Percentiles rank a stretch among this genome's conserved stretches.
These are phyloP conservation scores for Lepidium didymum DNA, from an alignment of 345 rosid species.

Conservation along the genomic window DNA sequence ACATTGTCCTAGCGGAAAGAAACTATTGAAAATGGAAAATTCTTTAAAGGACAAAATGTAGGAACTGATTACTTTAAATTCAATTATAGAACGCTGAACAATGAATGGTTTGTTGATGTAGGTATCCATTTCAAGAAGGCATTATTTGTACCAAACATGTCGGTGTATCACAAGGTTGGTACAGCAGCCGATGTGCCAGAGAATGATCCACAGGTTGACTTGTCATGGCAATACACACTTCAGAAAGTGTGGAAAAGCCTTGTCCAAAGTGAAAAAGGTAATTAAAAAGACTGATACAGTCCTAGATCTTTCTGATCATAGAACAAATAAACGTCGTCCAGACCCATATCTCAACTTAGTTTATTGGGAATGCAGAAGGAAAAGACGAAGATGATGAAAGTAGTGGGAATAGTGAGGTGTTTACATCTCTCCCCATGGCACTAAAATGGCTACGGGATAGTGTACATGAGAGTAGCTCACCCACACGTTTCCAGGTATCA, in stretches of 20 bases:
- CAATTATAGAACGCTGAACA: background rate
- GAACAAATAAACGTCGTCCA: background rate
- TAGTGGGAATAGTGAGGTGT: conserved; percentile 65
- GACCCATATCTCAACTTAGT: background rate
- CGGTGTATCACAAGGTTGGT: conserved; percentile 82
- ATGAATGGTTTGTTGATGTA: conserved; percentile 21
- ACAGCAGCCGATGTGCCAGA: conserved; percentile 40
- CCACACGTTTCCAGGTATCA: conserved; percentile 63
- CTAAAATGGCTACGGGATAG: conserved; percentile 88
- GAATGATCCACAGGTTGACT: conserved; percentile 57
- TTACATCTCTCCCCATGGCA: conserved; percentile 81
- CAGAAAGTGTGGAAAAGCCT: conserved; percentile 90
- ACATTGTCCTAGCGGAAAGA: background rate
- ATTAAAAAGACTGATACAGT: background rate
- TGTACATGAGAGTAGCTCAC: conserved; percentile 47
- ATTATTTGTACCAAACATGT: conserved; percentile 87
- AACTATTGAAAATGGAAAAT: background rate
- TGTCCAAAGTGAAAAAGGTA: conserved; percentile 40
- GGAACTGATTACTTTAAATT: background rate
- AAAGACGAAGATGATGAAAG: conserved; percentile 41
- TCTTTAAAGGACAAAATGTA: background rate
- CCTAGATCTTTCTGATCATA: background rate
- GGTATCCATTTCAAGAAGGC: conserved; percentile 88
- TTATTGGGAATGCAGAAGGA: conserved; percentile 43
- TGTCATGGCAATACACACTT: conserved; percentile 84